phyloP scores from a whole-genome alignment of 805 yeast species.

The Yamadazyma endophytica region DNA sequence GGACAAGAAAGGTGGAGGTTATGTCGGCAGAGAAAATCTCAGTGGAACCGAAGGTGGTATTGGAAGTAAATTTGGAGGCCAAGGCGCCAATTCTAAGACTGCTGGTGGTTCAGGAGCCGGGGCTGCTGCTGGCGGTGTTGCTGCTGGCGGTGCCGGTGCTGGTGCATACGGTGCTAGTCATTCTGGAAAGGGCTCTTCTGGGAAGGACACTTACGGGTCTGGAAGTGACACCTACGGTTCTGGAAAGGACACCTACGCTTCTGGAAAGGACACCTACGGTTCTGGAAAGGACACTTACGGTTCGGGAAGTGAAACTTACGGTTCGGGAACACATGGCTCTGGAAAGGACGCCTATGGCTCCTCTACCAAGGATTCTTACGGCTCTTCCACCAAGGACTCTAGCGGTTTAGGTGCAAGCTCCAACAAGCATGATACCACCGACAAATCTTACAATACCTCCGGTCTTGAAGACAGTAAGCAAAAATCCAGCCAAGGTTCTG shows the following conservation, averaged over 20 bases:
- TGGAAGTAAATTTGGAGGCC: conserved; percentile 20
- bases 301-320: conserved; percentile 7
- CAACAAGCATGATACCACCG: conserved; percentile 2
- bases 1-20: conserved; percentile 16
- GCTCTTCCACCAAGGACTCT: conserved; percentile 8
- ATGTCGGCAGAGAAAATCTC: conserved; percentile 16
- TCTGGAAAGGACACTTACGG: conserved; percentile 3
- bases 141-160: conserved; percentile 7
- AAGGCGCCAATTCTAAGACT: conserved; percentile 8
- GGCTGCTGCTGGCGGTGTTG: conserved; percentile 8
- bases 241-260: conserved; percentile 10
- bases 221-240: conserved; percentile 7
- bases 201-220: conserved; percentile 6
- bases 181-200: conserved; percentile 8
- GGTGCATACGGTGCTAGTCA: conserved; percentile 8
- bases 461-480: no score
- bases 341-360: conserved; percentile 7
- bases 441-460: no score
- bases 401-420: conserved; percentile 3
- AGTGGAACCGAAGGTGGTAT: conserved; percentile 27
- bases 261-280: conserved; percentile 6
- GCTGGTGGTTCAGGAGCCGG: conserved; percentile 10
- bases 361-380: conserved; percentile 5
- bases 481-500: no score
- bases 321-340: conserved; percentile 3